Evolutionary conservation across 129 eudicot species (phyloP).

Genomic region (Kitagawia praeruptora): DNA sequence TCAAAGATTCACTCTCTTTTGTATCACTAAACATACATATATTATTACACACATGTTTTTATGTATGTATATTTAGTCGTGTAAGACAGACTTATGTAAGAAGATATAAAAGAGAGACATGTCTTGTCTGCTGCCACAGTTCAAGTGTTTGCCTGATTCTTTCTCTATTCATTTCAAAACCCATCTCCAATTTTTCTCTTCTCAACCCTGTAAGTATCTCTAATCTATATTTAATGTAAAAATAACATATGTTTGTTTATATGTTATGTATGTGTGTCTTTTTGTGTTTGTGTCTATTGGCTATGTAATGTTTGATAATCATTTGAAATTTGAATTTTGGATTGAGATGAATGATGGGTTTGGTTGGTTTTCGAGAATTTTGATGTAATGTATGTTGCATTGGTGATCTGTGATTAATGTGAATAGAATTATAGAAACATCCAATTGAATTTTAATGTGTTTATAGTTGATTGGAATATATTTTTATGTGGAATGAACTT

Average conservation of each 20-base stretch:
- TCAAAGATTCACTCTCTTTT: neutral
- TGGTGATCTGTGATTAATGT: neutral
- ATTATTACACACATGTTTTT: no score
- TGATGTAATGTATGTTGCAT: neutral
- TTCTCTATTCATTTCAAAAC: constrained; percentile 52
- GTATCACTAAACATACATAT: neutral
- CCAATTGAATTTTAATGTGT: no score
- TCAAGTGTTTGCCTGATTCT: constrained; percentile 82
- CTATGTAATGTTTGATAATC: neutral
- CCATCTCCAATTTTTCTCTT: constrained; percentile 6
- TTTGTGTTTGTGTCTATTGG: neutral
- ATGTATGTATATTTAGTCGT: constrained; percentile 1
- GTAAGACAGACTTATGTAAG: neutral
- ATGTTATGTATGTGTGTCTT: neutral
- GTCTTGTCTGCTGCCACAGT: constrained; percentile 93
- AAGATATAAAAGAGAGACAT: constrained; percentile 18
- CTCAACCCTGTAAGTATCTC: constrained; percentile 34
- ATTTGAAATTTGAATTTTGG: neutral
- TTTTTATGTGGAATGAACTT: neutral
- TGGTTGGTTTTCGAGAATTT: neutral
- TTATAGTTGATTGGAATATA: neutral
- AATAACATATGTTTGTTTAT: neutral
- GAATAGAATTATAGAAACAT: neutral
- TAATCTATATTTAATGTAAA: neutral
- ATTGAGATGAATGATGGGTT: neutral